Percentiles rank a stretch among this genome's conserved stretches.
phyloP scores from a whole-genome alignment of 179 eudicot species.

The Heliamphora pulchella region DNA sequence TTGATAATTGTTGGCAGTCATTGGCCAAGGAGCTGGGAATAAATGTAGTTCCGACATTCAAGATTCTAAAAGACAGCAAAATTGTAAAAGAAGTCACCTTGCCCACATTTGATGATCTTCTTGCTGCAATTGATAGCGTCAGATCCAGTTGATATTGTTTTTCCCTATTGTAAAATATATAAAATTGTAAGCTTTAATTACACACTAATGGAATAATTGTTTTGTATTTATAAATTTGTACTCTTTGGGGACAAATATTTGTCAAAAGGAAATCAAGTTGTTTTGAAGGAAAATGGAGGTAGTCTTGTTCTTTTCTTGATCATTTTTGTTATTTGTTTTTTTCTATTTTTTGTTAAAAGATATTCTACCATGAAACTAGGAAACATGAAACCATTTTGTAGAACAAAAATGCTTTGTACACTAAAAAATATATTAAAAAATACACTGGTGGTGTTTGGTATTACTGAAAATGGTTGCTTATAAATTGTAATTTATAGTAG shows the following conservation, averaged over 20 bases:
- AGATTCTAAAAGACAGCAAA: constrained; percentile 64
- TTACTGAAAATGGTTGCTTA: too few species aligned
- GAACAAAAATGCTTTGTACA: too few species aligned
- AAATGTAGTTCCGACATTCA: constrained; percentile 90
- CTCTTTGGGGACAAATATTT: background rate
- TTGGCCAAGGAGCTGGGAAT: constrained; percentile 93
- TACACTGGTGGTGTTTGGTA: too few species aligned
- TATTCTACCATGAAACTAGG: too few species aligned
- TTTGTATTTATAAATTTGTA: background rate
- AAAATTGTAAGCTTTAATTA: background rate
- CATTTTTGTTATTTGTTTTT: background rate
- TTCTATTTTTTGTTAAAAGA: too few species aligned
- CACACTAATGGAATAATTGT: background rate
- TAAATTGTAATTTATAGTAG: too few species aligned
- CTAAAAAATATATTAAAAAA: too few species aligned
- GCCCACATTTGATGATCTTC: constrained; percentile 70
- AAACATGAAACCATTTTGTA: too few species aligned
- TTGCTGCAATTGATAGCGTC: constrained; percentile 59
- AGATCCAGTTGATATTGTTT: constrained; percentile 34
- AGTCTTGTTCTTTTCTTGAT: background rate
- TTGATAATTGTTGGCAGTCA: constrained; percentile 40
- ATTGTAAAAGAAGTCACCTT: constrained; percentile 79
- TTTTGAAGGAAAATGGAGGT: background rate
- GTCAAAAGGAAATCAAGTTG: background rate
- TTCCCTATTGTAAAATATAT: constrained; percentile 7